Percentiles rank a stretch among this genome's conserved stretches.
Conservation (phyloP, 805 yeast genomes). For the Saccharomyces jurei region DNA sequence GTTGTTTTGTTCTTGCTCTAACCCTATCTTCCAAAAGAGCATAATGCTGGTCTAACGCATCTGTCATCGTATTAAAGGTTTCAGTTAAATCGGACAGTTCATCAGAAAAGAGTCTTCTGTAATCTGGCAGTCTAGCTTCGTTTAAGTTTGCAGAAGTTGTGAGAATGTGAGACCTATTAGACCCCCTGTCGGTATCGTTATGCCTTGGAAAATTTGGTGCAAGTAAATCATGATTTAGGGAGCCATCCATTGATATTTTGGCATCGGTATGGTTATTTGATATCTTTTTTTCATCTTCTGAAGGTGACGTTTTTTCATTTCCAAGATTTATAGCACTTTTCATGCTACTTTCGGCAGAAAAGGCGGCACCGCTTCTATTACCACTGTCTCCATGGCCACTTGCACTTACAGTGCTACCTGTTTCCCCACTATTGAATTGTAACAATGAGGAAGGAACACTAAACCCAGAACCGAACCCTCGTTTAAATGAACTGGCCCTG, state of each 20-base stretch:
- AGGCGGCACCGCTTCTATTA: background rate
- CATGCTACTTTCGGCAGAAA: background rate
- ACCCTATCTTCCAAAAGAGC: conserved; percentile 83
- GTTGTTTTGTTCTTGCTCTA: conserved; percentile 72
- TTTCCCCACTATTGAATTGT: background rate
- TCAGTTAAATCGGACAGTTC: conserved; percentile 83
- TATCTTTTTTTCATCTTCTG: background rate
- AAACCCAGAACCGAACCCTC: background rate
- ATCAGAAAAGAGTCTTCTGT: conserved; percentile 55
- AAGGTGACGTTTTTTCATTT: background rate
- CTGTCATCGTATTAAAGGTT: conserved; percentile 87
- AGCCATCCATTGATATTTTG: conserved; percentile 6
- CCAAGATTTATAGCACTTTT: background rate
- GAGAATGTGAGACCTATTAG: conserved; percentile 15
- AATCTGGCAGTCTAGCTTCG: conserved; percentile 38
- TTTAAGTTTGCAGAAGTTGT: conserved; percentile 30
- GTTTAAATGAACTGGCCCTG: conserved; percentile 16
- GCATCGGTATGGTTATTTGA: background rate
- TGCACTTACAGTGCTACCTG: background rate
- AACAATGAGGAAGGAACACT: background rate
- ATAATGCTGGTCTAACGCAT: conserved; percentile 78
- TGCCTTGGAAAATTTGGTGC: conserved; percentile 1
- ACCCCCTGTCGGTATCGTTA: conserved; percentile 11
- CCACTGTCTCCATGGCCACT: background rate
- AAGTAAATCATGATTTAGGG: conserved; percentile 7